Conservation (phyloP, 331 rosid species). For the Stylosanthes scabra region DNA sequence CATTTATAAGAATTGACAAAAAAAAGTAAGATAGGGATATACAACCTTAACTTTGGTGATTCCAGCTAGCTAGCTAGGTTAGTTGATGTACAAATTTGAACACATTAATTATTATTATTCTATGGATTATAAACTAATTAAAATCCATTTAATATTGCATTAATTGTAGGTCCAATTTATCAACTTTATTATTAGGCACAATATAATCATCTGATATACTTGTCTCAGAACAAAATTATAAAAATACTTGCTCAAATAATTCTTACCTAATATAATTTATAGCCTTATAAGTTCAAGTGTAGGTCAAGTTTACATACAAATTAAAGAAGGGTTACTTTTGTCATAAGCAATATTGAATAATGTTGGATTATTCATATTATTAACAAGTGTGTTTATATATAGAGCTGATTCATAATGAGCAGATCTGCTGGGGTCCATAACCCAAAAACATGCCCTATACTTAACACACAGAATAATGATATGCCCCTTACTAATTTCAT, state of each 20-base stretch:
- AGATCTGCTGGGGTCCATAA: slow-evolving; percentile 36
- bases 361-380: slow-evolving; percentile 14
- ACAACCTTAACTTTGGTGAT: not conserved
- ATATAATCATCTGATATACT: too few relatives aligned
- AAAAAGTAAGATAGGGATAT: not conserved
- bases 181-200: too few relatives aligned
- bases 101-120: not conserved
- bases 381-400: not conserved
- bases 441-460: slow-evolving; percentile 11
- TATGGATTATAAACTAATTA: too few relatives aligned
- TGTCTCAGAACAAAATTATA: too few relatives aligned
- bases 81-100: not conserved
- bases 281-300: not conserved
- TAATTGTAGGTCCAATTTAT: too few relatives aligned
- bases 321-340: slow-evolving; percentile 22
- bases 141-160: not conserved
- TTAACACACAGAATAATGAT: slow-evolving; percentile 24
- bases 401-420: not conserved
- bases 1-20: slow-evolving; percentile 15
- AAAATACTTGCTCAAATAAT: too few relatives aligned
- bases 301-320: not conserved
- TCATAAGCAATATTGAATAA: slow-evolving; percentile 21
- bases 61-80: not conserved
- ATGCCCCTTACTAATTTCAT: slow-evolving; percentile 13
- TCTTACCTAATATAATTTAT: too few relatives aligned